Conservation (phyloP, 2,329 filamentous ascomycete genomes). For the Apiospora kogelbergensis region DNA sequence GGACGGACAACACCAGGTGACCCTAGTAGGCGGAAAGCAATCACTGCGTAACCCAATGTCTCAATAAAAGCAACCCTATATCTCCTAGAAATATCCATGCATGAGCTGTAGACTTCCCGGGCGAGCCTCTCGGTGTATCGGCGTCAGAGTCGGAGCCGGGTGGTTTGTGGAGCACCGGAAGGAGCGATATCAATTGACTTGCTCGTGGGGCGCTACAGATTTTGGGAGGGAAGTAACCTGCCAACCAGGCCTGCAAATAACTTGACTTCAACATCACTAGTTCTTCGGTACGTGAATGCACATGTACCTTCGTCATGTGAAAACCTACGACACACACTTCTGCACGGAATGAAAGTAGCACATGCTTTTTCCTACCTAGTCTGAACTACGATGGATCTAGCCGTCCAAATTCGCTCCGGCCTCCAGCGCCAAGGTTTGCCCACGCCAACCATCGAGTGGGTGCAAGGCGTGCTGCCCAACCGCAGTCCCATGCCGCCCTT, state of each 20-base stretch:
- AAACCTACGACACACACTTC: not conserved
- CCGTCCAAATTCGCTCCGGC: constrained; percentile 51
- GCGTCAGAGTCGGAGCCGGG: not conserved
- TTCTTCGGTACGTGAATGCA: not conserved
- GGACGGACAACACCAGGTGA: not conserved
- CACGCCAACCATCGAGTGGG: constrained; percentile 55
- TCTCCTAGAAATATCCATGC: not conserved
- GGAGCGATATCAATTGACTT: not conserved
- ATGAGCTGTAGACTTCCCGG: not conserved
- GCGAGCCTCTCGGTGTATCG: not conserved
- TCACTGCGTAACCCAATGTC: not conserved
- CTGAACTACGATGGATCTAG: constrained; percentile 28
- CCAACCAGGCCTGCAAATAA: not conserved
- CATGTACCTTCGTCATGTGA: not conserved
- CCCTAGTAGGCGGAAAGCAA: not conserved
- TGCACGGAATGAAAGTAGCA: not conserved
- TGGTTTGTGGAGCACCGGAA: constrained; percentile 1
- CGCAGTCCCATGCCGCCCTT: constrained; percentile 60
- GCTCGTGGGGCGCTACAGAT: constrained; percentile 1
- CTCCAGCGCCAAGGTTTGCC: constrained; percentile 56
- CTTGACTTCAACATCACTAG: not conserved
- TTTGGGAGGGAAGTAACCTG: not conserved
- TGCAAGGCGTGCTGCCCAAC: constrained; percentile 60
- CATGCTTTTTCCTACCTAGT: not conserved
- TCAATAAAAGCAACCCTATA: not conserved